Conservation (phyloP, 2,329 filamentous ascomycete species). For the Fusarium pseudonygamai region DNA sequence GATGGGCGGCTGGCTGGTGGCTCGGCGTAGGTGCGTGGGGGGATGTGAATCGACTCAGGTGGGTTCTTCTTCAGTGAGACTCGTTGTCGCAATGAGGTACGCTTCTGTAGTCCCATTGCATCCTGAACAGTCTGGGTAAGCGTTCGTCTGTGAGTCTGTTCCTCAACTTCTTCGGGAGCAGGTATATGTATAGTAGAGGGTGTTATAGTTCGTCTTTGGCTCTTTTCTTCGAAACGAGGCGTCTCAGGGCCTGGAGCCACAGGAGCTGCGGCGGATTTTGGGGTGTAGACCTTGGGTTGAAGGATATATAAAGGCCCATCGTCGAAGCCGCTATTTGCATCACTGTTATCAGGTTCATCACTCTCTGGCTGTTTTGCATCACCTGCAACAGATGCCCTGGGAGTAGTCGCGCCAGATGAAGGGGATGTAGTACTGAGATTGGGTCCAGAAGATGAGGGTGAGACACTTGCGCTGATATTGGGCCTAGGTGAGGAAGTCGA, state of each 20-base stretch:
- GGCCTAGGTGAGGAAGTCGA: slow-evolving; percentile 16
- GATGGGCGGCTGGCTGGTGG: slow-evolving; percentile 42
- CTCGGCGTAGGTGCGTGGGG: slow-evolving; percentile 47
- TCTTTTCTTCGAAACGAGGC: slow-evolving; percentile 12
- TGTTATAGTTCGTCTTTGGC: slow-evolving; percentile 29
- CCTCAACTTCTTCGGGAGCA: slow-evolving; percentile 27
- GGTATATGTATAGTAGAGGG: slow-evolving; percentile 14
- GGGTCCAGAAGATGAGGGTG: slow-evolving; percentile 24
- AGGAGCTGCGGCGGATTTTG: slow-evolving; percentile 61
- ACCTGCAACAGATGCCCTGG: slow-evolving; percentile 13
- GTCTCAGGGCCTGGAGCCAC: slow-evolving; percentile 46
- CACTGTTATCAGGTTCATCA: slow-evolving; percentile 19
- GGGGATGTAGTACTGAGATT: slow-evolving; percentile 5
- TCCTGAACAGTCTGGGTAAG: slow-evolving; percentile 30
- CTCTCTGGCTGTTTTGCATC: slow-evolving; percentile 9
- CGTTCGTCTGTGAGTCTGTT: slow-evolving; percentile 25
- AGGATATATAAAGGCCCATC: slow-evolving; percentile 61
- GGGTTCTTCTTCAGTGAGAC: slow-evolving; percentile 63
- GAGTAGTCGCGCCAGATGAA: slow-evolving; percentile 16
- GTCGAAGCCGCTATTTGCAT: slow-evolving; percentile 19
- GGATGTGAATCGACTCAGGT: slow-evolving; percentile 64
- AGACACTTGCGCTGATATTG: slow-evolving; percentile 19
- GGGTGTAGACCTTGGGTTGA: slow-evolving; percentile 67
- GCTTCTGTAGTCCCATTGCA: slow-evolving; percentile 45
- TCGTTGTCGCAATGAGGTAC: slow-evolving; percentile 62